Base-by-base conservation (phyloP, 2,329 filamentous ascomycete genomes). In the Fusarium sp. region DNA sequence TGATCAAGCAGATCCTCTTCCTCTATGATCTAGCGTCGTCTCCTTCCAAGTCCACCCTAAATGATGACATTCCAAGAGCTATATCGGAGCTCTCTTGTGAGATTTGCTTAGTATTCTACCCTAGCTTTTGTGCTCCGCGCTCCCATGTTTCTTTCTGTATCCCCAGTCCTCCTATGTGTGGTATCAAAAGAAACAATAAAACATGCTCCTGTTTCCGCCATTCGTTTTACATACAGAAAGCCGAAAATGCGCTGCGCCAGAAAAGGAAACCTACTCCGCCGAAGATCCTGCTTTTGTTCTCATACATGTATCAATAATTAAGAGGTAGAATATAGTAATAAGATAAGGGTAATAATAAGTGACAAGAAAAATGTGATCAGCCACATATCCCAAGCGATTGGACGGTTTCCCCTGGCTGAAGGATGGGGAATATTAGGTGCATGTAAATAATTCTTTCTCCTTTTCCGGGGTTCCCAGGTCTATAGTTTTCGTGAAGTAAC, bases 371-470 rank as follows among this genome's bases (percentile, higher is more conserved):
- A 43, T 68, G 59, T 61, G 59, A 57, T 71, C 62, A 73, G 70
- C 67, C 71, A 67, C 64, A 61, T 65, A 67, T 64, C 62, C 67
- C 67, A 70, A 68, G 67, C 64, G 68, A 70, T 70, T 71, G 68
- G 67, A 71, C 55, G 39, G 57, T 63, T 65, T 71, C 68, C 60
- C 71, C 62, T 73, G 65, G 51, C 69, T 65, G 54, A 62, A 65
- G 53, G 65, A 64, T 60, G 57, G 71, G 71, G 67, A 62, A 67
- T 65, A 73, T 74, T 73, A 73, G 63, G 60, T 72, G 67, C 67
- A 70, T 73, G 69, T 72, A 73, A 62, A 67, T 69, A 65, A 65
- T 71, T 67, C 67, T 71, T 62, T 72, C 71, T 70, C 68, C 60
- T 70, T 66, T 73, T 66, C 69, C 69, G 67, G 67, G 62, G 64